Evolutionary conservation across 2,329 filamentous ascomycete genomes (phyloP), one percentile per base, ranked within the genome.

Genomic region (Bimuria novae-zelandiae): DNA sequence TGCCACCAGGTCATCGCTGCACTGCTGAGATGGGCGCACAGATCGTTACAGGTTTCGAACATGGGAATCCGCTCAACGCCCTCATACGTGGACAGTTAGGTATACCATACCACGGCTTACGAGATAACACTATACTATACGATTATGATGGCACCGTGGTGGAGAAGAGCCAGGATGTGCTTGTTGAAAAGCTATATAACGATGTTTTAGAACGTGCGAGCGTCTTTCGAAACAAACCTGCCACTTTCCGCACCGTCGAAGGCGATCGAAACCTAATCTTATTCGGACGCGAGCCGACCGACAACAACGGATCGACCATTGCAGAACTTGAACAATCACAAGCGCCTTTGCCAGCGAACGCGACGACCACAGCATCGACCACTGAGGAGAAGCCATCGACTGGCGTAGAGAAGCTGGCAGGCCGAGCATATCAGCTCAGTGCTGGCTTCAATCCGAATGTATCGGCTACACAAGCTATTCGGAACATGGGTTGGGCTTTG

Each of bases 21-120:
- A 97, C 92, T 17, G 94, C 91, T 27, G 94, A 99, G 72, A 95
- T 97, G 87, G 94, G 94, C 23, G 94, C 93, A 50, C 96, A 99
- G 81, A 97, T 99, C 55, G 92, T 99, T 56, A 97, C 95, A 29
- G 94, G 94, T 0, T 99, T 97, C 70, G 92, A 97, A 61, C 85
- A 90, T 60, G 95, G 95, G 16, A 99, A 99, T 64, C 94, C 94
- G 4, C 78, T 99, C 63, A 95, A 97, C 70, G 85, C 92, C 43
- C 85, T 99, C 54, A 87, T 99, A 51, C 87, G 94, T 61, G 92
- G 90, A 14, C 95, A 99, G 74, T 82, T 99, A 43, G 89, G 89
- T 22, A 82, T 99, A 17, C 87, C 87, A 14, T 97, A 96, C 70
- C 91, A 97, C 72, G 81, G 88, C 21, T 79, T 99, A 55, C 87